These are phyloP conservation scores for Rubroboletus pulcherrimus DNA, from an alignment of 768 basidiomycete genomes.

Conservation along the genomic window DNA sequence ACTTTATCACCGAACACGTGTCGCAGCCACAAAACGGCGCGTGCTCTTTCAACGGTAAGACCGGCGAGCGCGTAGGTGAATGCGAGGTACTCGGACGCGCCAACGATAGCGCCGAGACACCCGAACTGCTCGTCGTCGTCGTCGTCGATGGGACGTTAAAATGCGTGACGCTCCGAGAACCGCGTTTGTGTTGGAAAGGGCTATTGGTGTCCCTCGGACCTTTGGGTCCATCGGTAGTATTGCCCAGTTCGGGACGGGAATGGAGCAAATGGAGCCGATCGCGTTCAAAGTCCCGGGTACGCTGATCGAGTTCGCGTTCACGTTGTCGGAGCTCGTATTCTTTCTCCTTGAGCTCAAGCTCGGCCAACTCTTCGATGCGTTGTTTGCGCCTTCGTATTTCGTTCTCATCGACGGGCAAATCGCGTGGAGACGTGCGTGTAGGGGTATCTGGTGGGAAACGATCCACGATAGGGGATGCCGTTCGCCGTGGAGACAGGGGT, in stretches of 20 bases:
- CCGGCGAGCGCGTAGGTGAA: constrained; percentile 27
- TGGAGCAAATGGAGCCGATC: constrained; percentile 45
- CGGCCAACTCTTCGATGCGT: constrained; percentile 48
- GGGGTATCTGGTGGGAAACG: constrained; percentile 27
- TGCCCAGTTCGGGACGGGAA: constrained; percentile 28
- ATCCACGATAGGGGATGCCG: constrained; percentile 34
- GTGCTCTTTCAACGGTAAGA: constrained; percentile 38
- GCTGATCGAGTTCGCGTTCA: constrained; percentile 52
- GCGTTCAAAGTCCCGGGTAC: constrained; percentile 53
- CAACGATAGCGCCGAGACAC: background rate
- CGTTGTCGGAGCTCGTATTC: constrained; percentile 50
- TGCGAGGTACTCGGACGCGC: constrained; percentile 25
- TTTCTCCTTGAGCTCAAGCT: constrained; percentile 51
- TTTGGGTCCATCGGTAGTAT: constrained; percentile 29
- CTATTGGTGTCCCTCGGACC: constrained; percentile 20
- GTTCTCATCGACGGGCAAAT: constrained; percentile 18
- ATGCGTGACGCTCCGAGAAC: constrained; percentile 30
- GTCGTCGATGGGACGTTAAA: constrained; percentile 18
- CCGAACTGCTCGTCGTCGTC: constrained; percentile 10
- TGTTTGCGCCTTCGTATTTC: constrained; percentile 34
- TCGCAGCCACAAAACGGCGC: constrained; percentile 67
- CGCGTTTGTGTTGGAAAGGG: constrained; percentile 27
- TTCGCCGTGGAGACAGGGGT: constrained; percentile 39
- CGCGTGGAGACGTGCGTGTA: constrained; percentile 13
- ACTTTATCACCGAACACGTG: constrained; percentile 57